phyloP scores from a whole-genome alignment of 768 basidiomycete species.

The Sporobolomyces pararoseus region DNA sequence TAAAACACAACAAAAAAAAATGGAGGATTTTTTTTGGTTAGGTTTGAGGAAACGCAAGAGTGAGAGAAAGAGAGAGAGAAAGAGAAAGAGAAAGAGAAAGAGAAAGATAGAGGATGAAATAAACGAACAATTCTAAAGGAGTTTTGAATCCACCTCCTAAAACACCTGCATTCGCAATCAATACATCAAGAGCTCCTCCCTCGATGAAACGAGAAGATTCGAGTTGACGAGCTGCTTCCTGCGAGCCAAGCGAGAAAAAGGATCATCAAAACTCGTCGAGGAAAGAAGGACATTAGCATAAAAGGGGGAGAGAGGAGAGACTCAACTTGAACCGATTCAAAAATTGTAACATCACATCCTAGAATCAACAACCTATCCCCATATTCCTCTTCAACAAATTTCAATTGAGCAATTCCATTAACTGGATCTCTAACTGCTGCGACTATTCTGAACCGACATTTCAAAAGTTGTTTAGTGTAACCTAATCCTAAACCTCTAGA shows the following conservation, averaged over 20 bases:
- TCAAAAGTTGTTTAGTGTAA: slow-evolving; percentile 42
- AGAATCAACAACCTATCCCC: slow-evolving; percentile 50
- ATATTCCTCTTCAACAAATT: slow-evolving; percentile 20
- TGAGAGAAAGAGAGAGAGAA: no score
- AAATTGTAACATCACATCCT: slow-evolving; percentile 52
- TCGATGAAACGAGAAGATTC: slow-evolving; percentile 20
- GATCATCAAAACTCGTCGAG: no score
- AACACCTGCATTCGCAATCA: slow-evolving; percentile 39
- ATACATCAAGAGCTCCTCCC: slow-evolving; percentile 9
- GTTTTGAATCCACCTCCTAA: not conserved
- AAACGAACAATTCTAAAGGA: not conserved
- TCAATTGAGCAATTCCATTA: slow-evolving; percentile 38
- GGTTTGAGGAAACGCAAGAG: no score
- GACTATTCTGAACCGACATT: slow-evolving; percentile 43
- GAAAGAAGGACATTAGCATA: no score
- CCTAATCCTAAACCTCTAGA: slow-evolving; percentile 48
- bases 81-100: not conserved
- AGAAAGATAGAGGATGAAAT: not conserved
- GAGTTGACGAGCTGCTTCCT: slow-evolving; percentile 38
- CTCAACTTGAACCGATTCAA: no score
- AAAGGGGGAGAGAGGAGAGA: no score
- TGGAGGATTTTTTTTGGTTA: no score
- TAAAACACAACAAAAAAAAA: no score
- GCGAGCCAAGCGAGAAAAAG: slow-evolving; percentile 45
- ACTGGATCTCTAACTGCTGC: slow-evolving; percentile 47